A percentile compares a stretch with the other conserved stretches of the same genome.
Evolutionary conservation across 1,284 basidiomycete species (phyloP).

Genomic region (Cryptococcus wingfieldii): DNA sequence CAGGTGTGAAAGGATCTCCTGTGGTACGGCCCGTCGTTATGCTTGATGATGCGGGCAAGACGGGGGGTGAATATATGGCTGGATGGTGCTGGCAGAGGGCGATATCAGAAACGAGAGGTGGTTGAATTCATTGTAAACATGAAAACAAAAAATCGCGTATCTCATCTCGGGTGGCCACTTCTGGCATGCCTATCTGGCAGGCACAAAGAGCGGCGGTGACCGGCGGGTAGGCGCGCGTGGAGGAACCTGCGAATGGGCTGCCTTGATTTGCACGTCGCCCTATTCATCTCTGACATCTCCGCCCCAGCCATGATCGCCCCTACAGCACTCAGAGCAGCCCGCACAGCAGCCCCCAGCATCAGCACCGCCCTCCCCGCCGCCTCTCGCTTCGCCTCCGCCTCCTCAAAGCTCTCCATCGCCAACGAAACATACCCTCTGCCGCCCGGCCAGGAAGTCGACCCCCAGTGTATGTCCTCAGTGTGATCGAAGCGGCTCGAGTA

Average conservation of each 20-base stretch:
- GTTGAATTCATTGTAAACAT: no score
- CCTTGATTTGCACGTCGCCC: slow-evolving; percentile 5
- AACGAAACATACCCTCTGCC: slow-evolving; percentile 11
- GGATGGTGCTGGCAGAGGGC: not conserved
- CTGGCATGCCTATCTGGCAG: not conserved
- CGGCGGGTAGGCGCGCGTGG: not conserved
- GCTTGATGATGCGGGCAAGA: no score
- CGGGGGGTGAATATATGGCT: not conserved
- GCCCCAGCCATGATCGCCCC: slow-evolving; percentile 27
- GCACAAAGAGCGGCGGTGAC: no score
- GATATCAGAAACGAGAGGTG: not conserved
- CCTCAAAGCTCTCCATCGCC: slow-evolving; percentile 8
- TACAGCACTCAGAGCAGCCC: slow-evolving; percentile 20
- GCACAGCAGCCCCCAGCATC: slow-evolving; percentile 1
- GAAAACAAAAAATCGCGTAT: not conserved
- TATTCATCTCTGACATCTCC: not conserved
- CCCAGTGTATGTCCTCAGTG: slow-evolving; percentile 35
- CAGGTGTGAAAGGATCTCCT: no score
- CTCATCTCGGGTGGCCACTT: not conserved
- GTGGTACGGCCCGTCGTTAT: no score
- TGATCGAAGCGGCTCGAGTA: not conserved
- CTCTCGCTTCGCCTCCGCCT: slow-evolving; percentile 5
- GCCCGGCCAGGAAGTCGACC: slow-evolving; percentile 42
- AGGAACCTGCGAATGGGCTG: not conserved
- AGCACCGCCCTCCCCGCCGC: slow-evolving; percentile 1